phyloP scores from a whole-genome alignment of 73 alveolate species.

The Uronychia setigera region DNA sequence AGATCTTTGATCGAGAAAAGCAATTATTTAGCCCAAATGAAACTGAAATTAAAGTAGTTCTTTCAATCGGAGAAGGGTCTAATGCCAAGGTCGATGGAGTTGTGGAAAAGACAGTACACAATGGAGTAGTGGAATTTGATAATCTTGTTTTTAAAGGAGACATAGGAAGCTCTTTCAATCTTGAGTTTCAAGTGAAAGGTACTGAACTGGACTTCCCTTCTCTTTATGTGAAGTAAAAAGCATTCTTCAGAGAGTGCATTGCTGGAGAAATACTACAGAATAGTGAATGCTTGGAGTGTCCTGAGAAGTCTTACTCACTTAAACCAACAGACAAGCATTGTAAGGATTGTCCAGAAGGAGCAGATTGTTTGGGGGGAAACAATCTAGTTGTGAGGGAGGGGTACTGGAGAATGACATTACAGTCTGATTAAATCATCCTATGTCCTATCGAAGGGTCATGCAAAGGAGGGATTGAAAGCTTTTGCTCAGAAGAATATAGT shows the following conservation, averaged over 20 bases:
- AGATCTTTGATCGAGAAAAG: no score
- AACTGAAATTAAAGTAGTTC: no score
- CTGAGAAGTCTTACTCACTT: constrained; percentile 37
- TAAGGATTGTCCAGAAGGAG: constrained; percentile 35
- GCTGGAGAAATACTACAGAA: constrained; percentile 48
- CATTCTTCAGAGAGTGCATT: constrained; percentile 53
- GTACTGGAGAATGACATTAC: constrained; percentile 52
- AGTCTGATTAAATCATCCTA: constrained; percentile 32
- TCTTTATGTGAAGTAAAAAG: no score
- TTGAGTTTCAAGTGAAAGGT: no score
- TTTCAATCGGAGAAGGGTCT: no score
- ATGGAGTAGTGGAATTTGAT: no score
- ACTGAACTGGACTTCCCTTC: no score
- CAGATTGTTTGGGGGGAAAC: constrained; percentile 65
- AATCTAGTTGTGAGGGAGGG: constrained; percentile 39
- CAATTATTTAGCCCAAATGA: no score
- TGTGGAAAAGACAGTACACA: no score
- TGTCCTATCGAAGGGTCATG: constrained; percentile 41
- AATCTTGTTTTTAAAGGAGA: no score
- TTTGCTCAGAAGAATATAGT: constrained; percentile 3
- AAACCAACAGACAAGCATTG: constrained; percentile 28
- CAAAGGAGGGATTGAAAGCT: constrained; percentile 6
- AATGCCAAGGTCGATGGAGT: no score
- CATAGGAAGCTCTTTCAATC: no score
- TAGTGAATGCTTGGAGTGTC: constrained; percentile 37